A percentile compares a stretch with the other conserved stretches of the same genome.
phyloP scores from a whole-genome alignment of 306 rosid genomes.

The Begonia masoniana region DNA sequence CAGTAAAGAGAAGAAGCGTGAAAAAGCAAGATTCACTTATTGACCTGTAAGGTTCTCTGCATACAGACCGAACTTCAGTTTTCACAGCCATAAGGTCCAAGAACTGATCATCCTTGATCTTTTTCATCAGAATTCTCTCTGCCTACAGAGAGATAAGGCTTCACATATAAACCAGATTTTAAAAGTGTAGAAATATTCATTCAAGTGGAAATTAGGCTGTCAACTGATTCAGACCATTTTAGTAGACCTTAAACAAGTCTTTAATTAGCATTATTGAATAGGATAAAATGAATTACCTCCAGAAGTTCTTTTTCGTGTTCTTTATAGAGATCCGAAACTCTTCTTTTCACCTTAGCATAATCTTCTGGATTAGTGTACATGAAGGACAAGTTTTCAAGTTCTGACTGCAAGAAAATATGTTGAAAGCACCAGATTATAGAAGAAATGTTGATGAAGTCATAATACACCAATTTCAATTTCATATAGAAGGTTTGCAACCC shows the following conservation, averaged over 20 bases:
- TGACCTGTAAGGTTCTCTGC: conserved; percentile 96
- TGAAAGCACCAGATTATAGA: conserved; percentile 7
- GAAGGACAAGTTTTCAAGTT: conserved; percentile 92
- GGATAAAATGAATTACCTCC: conserved; percentile 44
- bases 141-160: conserved; percentile 43
- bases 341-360: conserved; percentile 81
- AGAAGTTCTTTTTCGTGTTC: conserved; percentile 87
- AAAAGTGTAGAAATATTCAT: conserved; percentile 2
- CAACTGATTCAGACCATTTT: too few relatives aligned
- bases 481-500: too few relatives aligned
- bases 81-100: conserved; percentile 72
- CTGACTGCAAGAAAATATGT: conserved; percentile 48
- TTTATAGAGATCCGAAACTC: conserved; percentile 70
- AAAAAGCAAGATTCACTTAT: conserved; percentile 10
- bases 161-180: conserved; percentile 14
- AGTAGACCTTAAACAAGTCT: too few relatives aligned
- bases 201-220: too few relatives aligned
- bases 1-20: conserved; percentile 12
- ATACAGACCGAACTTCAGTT: conserved; percentile 72
- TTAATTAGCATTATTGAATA: conserved; percentile 6
- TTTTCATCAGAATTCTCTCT: conserved; percentile 64
- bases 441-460: background rate
- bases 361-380: conserved; percentile 92
- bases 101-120: conserved; percentile 88
- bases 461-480: too few relatives aligned